phyloP scores from a whole-genome alignment of 495 filamentous ascomycete genomes.

The Choiromyces venosus region DNA sequence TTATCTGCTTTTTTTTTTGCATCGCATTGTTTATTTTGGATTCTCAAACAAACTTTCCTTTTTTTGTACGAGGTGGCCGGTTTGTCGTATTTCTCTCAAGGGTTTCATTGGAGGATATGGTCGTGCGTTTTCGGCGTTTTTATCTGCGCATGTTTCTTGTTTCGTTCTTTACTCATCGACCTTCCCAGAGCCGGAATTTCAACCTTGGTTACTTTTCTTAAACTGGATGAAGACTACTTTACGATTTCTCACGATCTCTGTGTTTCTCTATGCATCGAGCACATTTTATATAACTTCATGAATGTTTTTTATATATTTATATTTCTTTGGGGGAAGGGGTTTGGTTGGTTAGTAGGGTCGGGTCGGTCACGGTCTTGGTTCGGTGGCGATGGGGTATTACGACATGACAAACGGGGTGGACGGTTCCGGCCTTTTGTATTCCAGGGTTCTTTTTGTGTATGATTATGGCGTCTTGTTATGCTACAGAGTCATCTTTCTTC shows the following conservation, averaged over 20 bases:
- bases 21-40: conserved; percentile 20
- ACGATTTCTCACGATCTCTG: not conserved
- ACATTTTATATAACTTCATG: conserved; percentile 7
- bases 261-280: not conserved
- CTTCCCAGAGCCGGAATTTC: conserved; percentile 6
- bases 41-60: conserved; percentile 18
- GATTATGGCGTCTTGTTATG: conserved; percentile 37
- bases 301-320: conserved; percentile 23
- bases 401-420: conserved; percentile 7
- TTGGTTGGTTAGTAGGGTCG: conserved; percentile 14
- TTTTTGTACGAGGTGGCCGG: conserved; percentile 7
- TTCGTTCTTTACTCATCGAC: conserved; percentile 10
- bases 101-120: conserved; percentile 27
- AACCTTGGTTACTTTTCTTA: conserved; percentile 7
- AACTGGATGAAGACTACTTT: conserved; percentile 34
- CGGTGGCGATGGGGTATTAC: conserved; percentile 3
- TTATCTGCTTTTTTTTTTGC: not conserved
- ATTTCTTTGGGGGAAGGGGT: conserved; percentile 20
- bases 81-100: conserved; percentile 23
- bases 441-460: conserved; percentile 23
- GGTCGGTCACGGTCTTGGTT: conserved; percentile 25
- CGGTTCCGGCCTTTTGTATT: conserved; percentile 3
- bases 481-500: conserved; percentile 30
- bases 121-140: conserved; percentile 38
- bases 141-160: conserved; percentile 13